Percentiles rank a stretch among this genome's conserved stretches.
Conservation (phyloP, 805 yeast species). For the Ogataea degrootiae region DNA sequence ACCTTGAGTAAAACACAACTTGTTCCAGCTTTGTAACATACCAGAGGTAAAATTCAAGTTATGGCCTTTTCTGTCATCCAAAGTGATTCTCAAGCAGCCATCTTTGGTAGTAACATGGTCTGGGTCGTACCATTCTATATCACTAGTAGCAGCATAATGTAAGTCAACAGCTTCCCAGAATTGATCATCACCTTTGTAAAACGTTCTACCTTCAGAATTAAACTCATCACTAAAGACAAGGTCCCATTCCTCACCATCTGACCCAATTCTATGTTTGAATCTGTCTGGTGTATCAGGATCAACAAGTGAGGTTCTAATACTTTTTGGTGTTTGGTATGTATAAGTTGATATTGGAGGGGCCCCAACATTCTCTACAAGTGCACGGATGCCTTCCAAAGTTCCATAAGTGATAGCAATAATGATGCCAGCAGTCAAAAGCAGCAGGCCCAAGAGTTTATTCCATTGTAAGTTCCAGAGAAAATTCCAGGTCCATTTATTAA, state of each 20-base stretch:
- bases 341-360: not conserved
- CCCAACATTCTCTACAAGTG: not conserved
- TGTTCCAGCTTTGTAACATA: conserved; percentile 87
- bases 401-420: not conserved
- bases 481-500: not conserved
- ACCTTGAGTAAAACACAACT: conserved; percentile 77
- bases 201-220: conserved; percentile 74
- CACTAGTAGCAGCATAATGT: conserved; percentile 74
- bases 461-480: conserved; percentile 3
- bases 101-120: conserved; percentile 67
- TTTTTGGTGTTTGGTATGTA: conserved; percentile 1
- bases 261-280: conserved; percentile 42
- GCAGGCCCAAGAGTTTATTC: conserved; percentile 3
- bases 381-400: conserved; percentile 1
- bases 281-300: conserved; percentile 60
- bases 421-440: conserved; percentile 1
- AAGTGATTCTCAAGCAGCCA: conserved; percentile 56
- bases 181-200: conserved; percentile 78
- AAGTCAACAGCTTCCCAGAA: conserved; percentile 74
- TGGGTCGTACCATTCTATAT: conserved; percentile 85
- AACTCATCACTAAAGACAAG: conserved; percentile 82
- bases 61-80: conserved; percentile 75
- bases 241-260: conserved; percentile 56
- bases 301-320: conserved; percentile 28
- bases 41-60: conserved; percentile 72